A percentile compares a stretch with the other conserved stretches of the same genome.
phyloP scores from a whole-genome alignment of 331 rosid species.

The Prunus yedoensis region DNA sequence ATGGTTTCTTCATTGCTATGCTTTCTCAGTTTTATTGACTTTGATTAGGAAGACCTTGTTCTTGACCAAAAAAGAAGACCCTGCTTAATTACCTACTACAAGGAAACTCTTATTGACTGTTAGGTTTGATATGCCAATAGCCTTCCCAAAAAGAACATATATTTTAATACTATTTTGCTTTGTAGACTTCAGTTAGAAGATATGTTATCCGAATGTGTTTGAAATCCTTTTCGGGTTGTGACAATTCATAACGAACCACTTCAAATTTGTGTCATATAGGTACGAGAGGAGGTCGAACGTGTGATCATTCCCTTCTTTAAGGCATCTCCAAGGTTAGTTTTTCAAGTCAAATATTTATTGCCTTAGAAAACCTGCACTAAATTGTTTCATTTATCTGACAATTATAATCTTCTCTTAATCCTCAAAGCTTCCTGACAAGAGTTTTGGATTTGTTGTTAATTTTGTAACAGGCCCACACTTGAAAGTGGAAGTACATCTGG shows the following conservation, averaged over 20 bases:
- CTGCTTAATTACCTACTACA: not conserved
- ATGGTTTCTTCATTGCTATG: not conserved
- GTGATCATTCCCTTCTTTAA: slow-evolving; percentile 18
- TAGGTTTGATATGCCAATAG: not conserved
- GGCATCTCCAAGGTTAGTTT: slow-evolving; percentile 48
- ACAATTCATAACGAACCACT: too few species aligned
- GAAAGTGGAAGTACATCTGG: slow-evolving; percentile 43
- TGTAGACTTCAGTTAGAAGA: not conserved
- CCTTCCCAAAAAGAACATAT: not conserved
- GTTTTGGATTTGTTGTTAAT: slow-evolving; percentile 12
- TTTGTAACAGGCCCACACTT: slow-evolving; percentile 16
- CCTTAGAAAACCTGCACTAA: too few species aligned
- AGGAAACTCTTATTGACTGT: not conserved
- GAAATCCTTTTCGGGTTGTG: not conserved
- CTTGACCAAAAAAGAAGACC: not conserved
- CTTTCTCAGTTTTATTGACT: not conserved
- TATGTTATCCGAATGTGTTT: not conserved
- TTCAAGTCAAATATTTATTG: not conserved
- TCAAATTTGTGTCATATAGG: slow-evolving; percentile 38
- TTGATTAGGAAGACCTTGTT: not conserved
- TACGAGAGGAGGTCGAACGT: slow-evolving; percentile 56
- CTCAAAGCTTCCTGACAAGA: not conserved
- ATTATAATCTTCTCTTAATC: not conserved
- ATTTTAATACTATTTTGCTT: not conserved
- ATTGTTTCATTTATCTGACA: not conserved